phyloP scores from a whole-genome alignment of 495 filamentous ascomycete species.

The Penicillium salamii region DNA sequence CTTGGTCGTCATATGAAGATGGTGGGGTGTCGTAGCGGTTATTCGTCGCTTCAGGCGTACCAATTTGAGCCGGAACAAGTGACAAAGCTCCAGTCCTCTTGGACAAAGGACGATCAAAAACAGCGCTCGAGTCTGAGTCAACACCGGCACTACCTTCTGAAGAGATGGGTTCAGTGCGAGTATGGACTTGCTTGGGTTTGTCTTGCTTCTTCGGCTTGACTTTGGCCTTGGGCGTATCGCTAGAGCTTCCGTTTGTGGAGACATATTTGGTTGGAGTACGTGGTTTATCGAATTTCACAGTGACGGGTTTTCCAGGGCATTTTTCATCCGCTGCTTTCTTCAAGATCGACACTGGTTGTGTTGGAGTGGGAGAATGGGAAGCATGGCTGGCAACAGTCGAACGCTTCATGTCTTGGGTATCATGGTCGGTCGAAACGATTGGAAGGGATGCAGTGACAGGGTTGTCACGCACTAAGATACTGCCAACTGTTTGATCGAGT shows the following conservation, averaged over 20 bases:
- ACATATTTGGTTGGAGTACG: conserved; percentile 14
- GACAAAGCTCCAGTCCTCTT: conserved; percentile 17
- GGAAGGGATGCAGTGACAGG: neutral
- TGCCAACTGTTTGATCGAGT: conserved; percentile 13
- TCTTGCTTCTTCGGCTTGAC: neutral
- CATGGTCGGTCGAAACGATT: neutral
- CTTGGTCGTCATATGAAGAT: conserved; percentile 39
- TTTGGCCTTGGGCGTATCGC: conserved; percentile 9
- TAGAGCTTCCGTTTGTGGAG: conserved; percentile 1
- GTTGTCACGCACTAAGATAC: neutral
- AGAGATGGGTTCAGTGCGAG: conserved; percentile 11
- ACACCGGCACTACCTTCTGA: conserved; percentile 31
- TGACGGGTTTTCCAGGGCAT: neutral
- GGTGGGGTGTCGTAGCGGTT: conserved; percentile 31
- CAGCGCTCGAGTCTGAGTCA: conserved; percentile 34
- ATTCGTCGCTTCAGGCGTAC: conserved; percentile 10
- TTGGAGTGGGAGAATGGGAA: neutral
- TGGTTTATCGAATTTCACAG: conserved; percentile 2
- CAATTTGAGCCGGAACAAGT: conserved; percentile 34
- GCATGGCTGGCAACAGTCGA: neutral
- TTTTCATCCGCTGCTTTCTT: neutral
- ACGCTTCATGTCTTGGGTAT: neutral
- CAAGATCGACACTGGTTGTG: conserved; percentile 8
- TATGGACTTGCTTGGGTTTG: conserved; percentile 1
- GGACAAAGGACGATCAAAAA: conserved; percentile 32